Evolutionary conservation across 805 yeast species (phyloP), one percentile per base, ranked within the genome.

Genomic region (Candida sanyiensis): DNA sequence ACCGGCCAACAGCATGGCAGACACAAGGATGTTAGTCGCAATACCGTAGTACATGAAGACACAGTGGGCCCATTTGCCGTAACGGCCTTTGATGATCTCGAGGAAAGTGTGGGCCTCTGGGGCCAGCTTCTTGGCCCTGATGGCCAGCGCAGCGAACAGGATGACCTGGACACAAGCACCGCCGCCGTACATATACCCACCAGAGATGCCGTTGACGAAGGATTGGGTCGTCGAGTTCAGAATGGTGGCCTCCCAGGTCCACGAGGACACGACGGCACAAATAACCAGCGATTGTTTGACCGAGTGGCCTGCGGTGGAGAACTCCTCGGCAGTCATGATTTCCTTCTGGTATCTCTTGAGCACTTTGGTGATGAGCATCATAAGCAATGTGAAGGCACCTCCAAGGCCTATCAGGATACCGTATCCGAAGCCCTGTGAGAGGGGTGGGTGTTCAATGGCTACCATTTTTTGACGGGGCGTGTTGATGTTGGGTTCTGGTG

Each of bases 241-340:
- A 34, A 84, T 62, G 2, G 94, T 84, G 3, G 87, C 85, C n/a
- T 84, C 84, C 88, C 88, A 81, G 8, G 96, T 87, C 97, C 97
- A 89, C 7, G 90, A 80, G 10, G 90, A 80, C 7, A 88, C 96
- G 22, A 89, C 96, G 7, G 96, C 95, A 7, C 95, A 80, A 5
- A 90, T 80, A 45, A 87, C 81, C 48, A 89, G 67, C 35, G 93
- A 93, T 0, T 90, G 79, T 51, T 82, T 83, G 29, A 89, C 94
- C 4, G 86, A 70, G 57, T 96, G 74, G 48, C 96, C 96, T 25
- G 96, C 96, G 5, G 96, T 88, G 3, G 94, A 77, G 51, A 89
- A 89, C 57, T 88, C 96, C 63, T 89, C 97, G 4, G 96, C 88
- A 6, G 95, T 86, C 61, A 87, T 81, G 40, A 83, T 72, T 61